Base-by-base conservation (phyloP, 2,329 filamentous ascomycete genomes). In the Aspergillus sp. region DNA sequence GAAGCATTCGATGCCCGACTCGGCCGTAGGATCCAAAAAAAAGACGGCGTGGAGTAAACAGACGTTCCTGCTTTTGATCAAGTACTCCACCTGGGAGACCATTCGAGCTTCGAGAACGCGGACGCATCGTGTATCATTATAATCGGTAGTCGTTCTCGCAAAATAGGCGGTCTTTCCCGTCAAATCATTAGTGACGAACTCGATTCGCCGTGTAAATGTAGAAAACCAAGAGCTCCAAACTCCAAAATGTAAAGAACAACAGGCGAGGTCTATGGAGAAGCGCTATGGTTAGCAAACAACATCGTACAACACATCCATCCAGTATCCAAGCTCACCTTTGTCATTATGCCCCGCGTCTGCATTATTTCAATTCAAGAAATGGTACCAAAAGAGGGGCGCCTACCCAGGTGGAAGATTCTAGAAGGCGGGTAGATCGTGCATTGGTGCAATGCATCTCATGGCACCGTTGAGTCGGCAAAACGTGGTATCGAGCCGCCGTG, bases 111-210 rank as follows among this genome's bases (percentile, higher is more conserved):
- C 51, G 58, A 57, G 59, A 51, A 62, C 61, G 60, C 62, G 59
- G 51, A 62, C 61, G 58, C 64, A 56, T 64, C 45, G 60, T 53
- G 34, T 41, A 43, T 63, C 57, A 59, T 61, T 46, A 49, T 53
- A 43, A 52, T 38, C 38, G 46, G 62, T 60, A 63, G 64, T 64
- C 66, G 34, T 68, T 63, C 57, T 65, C 66, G 49, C 65, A 63
- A 64, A 66, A 61, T 58, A 53, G 57, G 64, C 59, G 51, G 51
- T 61, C 57, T 56, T 62, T 51, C 64, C 60, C 60, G 65, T 66
- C 62, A 63, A 64, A 48, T 71, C 69, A 69, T 73, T 65, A 72
- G 41, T 51, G 57, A 64, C 59, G 62, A 57, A 31, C 46, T 56
- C 22, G 47, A 47, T 58, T 58, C 55, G 63, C 61, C 59, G 58